Evolutionary conservation across 345 rosid species (phyloP).

Genomic region (Pelargonium nanum): DNA sequence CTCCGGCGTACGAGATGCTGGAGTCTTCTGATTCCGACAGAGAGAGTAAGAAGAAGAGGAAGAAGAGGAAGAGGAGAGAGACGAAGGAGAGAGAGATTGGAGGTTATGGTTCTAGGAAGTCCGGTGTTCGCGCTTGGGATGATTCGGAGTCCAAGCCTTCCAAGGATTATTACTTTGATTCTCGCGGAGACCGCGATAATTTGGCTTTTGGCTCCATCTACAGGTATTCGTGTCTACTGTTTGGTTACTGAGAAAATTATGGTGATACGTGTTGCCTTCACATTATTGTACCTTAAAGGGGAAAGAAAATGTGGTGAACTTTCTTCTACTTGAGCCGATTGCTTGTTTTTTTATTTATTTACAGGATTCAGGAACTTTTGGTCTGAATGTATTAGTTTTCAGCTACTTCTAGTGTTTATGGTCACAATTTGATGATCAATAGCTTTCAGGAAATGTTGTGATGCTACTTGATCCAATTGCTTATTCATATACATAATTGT

Average conservation of each 20-base stretch:
- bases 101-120: conserved; percentile 33
- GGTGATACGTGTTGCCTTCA: not conserved
- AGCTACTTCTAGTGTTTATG: not conserved
- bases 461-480: no score
- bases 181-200: conserved; percentile 79
- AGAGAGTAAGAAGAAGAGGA: conserved; percentile 25
- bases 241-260: not conserved
- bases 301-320: not conserved
- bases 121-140: conserved; percentile 35
- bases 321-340: not conserved
- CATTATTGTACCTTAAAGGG: not conserved
- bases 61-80: conserved; percentile 22
- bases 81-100: conserved; percentile 25
- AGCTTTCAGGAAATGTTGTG: no score
- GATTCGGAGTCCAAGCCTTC: conserved; percentile 34
- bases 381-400: not conserved
- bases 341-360: not conserved
- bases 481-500: no score
- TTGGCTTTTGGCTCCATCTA: conserved; percentile 73
- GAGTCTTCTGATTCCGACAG: conserved; percentile 18
- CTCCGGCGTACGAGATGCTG: conserved; percentile 34
- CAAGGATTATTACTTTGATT: conserved; percentile 78
- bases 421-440: no score
- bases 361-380: not conserved
- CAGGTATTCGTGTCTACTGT: conserved; percentile 30